Percentiles rank a stretch among this genome's conserved stretches.
phyloP scores from a whole-genome alignment of 2,329 filamentous ascomycete species.

The Penicillium vulpinum region DNA sequence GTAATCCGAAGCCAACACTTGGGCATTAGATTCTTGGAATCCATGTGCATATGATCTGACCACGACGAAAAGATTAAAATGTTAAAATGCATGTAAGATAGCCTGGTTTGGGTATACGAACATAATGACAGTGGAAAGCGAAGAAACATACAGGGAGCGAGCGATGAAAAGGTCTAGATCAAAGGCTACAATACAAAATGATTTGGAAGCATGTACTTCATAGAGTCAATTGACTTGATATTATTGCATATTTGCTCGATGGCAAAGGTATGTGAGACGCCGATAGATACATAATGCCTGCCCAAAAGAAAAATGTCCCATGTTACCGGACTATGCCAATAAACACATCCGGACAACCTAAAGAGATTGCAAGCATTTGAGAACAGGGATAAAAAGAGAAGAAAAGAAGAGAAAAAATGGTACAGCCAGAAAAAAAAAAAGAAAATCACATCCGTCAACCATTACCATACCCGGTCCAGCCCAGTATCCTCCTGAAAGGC shows the following conservation, averaged over 20 bases:
- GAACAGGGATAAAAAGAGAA: background rate
- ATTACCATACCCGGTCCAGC: slow-evolving; percentile 24
- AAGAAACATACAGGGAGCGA: background rate
- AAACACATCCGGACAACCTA: background rate
- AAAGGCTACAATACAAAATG: background rate
- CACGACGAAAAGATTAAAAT: too few relatives aligned
- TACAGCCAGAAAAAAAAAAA: slow-evolving; percentile 6
- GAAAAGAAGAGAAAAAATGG: slow-evolving; percentile 10
- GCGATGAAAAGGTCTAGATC: background rate
- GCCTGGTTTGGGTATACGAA: background rate
- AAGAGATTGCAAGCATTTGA: background rate
- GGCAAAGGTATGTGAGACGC: background rate
- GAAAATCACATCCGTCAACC: slow-evolving; percentile 12
- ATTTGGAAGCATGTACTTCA: background rate
- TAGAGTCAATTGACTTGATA: background rate
- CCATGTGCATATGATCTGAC: background rate
- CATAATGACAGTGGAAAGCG: background rate
- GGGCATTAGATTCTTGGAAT: too few relatives aligned
- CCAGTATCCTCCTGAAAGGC: slow-evolving; percentile 24
- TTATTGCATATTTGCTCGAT: slow-evolving; percentile 1
- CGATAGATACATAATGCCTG: slow-evolving; percentile 6
- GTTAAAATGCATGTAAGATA: background rate
- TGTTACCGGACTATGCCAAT: background rate
- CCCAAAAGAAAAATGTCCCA: background rate
- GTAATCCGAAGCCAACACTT: background rate